These are phyloP conservation scores for Aurantiochytrium sp. DNA, from an alignment of 108 stramenopile species.

Conservation along the genomic window DNA sequence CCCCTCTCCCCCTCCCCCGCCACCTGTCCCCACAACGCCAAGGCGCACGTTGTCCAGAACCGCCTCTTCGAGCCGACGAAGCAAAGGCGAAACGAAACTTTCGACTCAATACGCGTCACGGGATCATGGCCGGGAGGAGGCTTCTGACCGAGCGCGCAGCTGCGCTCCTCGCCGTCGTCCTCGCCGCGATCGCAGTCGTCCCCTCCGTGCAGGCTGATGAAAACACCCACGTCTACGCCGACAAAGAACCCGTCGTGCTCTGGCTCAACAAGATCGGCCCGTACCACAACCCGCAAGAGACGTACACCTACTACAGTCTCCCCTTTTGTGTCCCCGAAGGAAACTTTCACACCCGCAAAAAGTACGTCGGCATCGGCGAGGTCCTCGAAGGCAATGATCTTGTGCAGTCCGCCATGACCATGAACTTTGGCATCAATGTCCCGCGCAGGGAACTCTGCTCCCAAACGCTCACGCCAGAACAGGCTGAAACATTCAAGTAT, in stretches of 20 bases:
- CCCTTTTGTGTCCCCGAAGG: slow-evolving; percentile 92
- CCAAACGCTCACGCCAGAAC: slow-evolving; percentile 45
- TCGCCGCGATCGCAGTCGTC: not conserved
- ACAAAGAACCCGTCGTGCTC: slow-evolving; percentile 73
- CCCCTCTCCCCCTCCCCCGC: not conserved
- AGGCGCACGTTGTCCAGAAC: not conserved
- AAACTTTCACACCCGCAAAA: slow-evolving; percentile 59
- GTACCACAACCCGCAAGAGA: slow-evolving; percentile 95
- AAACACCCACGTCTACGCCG: slow-evolving; percentile 46
- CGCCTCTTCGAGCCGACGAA: too few relatives aligned
- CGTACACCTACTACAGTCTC: slow-evolving; percentile 90
- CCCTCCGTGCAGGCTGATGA: not conserved
- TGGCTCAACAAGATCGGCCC: slow-evolving; percentile 98
- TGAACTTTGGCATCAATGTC: slow-evolving; percentile 39
- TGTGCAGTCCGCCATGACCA: slow-evolving; percentile 68
- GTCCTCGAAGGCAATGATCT: slow-evolving; percentile 54
- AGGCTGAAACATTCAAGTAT: slow-evolving; percentile 48
- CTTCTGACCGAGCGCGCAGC: not conserved
- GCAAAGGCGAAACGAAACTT: too few relatives aligned
- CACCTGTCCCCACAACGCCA: not conserved
- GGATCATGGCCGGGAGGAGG: not conserved
- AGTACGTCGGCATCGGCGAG: slow-evolving; percentile 44
- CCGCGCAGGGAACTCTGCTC: slow-evolving; percentile 59
- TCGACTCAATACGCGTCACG: not conserved
- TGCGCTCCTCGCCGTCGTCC: not conserved